phyloP scores from a whole-genome alignment of 2,329 filamentous ascomycete genomes.

The Ascochyta rabiei region DNA sequence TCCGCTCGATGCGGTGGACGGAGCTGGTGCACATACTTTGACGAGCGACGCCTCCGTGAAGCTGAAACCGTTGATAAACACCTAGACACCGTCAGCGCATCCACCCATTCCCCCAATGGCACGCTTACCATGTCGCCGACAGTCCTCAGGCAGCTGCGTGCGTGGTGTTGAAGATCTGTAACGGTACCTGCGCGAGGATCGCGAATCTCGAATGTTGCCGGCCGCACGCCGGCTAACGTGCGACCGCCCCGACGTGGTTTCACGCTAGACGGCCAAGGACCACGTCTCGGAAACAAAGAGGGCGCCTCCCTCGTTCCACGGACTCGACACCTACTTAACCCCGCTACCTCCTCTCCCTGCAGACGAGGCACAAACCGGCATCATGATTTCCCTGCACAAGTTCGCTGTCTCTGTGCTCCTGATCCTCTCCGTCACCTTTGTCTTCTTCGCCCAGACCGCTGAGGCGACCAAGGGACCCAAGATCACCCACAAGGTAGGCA shows the following conservation, averaged over 20 bases:
- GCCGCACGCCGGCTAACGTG: conserved; percentile 16
- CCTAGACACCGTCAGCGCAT: conserved; percentile 55
- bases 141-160: conserved; percentile 19
- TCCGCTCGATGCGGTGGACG: conserved; percentile 37
- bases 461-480: conserved; percentile 73
- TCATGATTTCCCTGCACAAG: conserved; percentile 77
- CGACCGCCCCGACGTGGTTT: conserved; percentile 22
- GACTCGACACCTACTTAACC: conserved; percentile 31
- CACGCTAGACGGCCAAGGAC: conserved; percentile 28
- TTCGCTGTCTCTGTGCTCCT: conserved; percentile 74
- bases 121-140: conserved; percentile 35
- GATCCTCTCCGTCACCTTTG: conserved; percentile 68
- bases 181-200: conserved; percentile 20
- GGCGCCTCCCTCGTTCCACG: conserved; percentile 19
- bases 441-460: conserved; percentile 44
- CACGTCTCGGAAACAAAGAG: conserved; percentile 41
- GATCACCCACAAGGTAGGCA: conserved; percentile 83
- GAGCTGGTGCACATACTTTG: conserved; percentile 63
- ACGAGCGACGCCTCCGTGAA: conserved; percentile 85
- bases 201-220: conserved; percentile 22
- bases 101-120: conserved; percentile 1
- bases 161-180: conserved; percentile 25
- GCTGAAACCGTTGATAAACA: conserved; percentile 85
- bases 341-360: conserved; percentile 26
- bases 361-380: conserved; percentile 40